Evolutionary conservation across 140 eudicot species (phyloP), one percentile per base, ranked within the genome.

Genomic region (Ambrosia hybrid): DNA sequence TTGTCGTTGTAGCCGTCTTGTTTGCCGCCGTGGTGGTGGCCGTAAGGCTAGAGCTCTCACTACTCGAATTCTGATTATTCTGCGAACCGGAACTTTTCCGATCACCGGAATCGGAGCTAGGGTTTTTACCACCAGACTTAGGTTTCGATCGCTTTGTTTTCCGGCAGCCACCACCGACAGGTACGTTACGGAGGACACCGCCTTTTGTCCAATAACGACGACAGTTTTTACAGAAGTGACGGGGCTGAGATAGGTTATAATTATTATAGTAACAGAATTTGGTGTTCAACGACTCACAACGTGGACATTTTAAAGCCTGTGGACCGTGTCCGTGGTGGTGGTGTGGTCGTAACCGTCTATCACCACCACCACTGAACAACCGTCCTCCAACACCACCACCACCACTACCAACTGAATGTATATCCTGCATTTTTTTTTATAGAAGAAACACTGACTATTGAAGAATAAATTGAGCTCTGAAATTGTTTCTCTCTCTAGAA

Each of bases 191-290:
- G 15, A 91, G 90, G 0, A 91, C 95, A 16, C 97, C 97, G 57
- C 97, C 97, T 83, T 85, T 91, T 13, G 97, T 91, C 97, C 97
- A 91, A 82, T 91, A 91, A 6, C 95, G 51, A 17, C 95, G 86
- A 76, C 97, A 90, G 78, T 76, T 86, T 80, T 90, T 90, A 65
- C 97, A 90, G 85, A 83, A 90, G 72, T 81, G 85, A 30, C 97
- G 95, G 53, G 97, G 96, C 85, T 89, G 96, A 1, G 94, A 84
- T 62, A 86, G 88, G 75, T 89, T 86, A 26, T 89, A 89, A 74
- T 89, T 89, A 80, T 89, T 89, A 79, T 89, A 89, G 79, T 89
- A 89, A 63, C 96, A 89, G 79, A 89, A 89, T 67, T 89, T 89
- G 1, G 96, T 89, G 85, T 89, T 89, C 46, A 65, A 51, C 21